Evolutionary conservation across 768 basidiomycete genomes (phyloP).

Genomic region (Rhizopogon roseolus): DNA sequence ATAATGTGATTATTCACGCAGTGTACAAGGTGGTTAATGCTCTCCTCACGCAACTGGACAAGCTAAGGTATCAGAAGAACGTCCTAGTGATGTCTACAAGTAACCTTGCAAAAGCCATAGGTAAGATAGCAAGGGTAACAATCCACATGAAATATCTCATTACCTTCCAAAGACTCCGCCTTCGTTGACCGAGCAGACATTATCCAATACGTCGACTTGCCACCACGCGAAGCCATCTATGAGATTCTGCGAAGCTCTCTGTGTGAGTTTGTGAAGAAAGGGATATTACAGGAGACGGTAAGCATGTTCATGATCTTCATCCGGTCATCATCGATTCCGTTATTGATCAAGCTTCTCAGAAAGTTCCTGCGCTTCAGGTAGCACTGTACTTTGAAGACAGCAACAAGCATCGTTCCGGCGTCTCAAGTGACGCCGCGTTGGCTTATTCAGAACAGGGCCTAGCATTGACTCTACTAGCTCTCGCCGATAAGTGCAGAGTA

Average conservation of each 20-base stretch:
- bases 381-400: conserved; percentile 25
- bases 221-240: conserved; percentile 88
- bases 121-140: conserved; percentile 34
- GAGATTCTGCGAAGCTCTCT: conserved; percentile 85
- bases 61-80: conserved; percentile 88
- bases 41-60: conserved; percentile 93
- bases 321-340: background rate
- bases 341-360: conserved; percentile 30
- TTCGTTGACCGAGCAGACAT: conserved; percentile 98
- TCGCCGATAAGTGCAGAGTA: conserved; percentile 82
- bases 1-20: background rate
- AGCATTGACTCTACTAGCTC: conserved; percentile 52
- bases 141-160: background rate
- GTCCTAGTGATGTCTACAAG: conserved; percentile 96
- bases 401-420: conserved; percentile 1
- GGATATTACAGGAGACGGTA: conserved; percentile 64
- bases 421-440: conserved; percentile 15
- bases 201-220: conserved; percentile 89
- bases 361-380: conserved; percentile 57
- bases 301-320: conserved; percentile 19
- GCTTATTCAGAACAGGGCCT: conserved; percentile 48
- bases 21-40: conserved; percentile 87
- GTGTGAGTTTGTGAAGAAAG: conserved; percentile 69
- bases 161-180: conserved; percentile 65
- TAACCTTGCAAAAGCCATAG: conserved; percentile 92